Conservation (phyloP, 352 stramenopile species). For the Detonula confervacea region DNA sequence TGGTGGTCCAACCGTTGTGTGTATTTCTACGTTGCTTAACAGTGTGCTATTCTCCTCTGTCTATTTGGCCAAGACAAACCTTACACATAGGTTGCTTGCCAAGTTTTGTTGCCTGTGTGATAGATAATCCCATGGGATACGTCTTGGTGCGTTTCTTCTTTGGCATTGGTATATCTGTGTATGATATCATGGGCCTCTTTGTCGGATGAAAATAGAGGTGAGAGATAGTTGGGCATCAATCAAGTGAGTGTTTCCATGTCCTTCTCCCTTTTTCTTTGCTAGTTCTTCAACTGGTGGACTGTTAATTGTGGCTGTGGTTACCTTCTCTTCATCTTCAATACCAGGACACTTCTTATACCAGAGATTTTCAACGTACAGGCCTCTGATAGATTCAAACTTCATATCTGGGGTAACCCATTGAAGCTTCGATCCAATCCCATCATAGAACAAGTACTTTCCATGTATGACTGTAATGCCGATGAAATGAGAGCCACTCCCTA, state of each 20-base stretch:
- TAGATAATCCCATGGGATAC: background rate
- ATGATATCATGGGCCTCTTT: background rate
- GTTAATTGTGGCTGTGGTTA: too few relatives aligned
- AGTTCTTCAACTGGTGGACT: too few relatives aligned
- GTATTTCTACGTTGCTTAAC: background rate
- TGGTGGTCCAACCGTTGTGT: background rate
- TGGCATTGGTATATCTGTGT: background rate
- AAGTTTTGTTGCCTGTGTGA: background rate
- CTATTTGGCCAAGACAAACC: background rate
- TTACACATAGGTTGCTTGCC: background rate
- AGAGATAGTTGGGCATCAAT: too few relatives aligned
- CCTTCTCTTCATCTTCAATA: too few relatives aligned
- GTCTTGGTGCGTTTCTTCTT: background rate
- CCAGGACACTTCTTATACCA: too few relatives aligned
- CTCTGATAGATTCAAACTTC: background rate
- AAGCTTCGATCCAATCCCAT: background rate
- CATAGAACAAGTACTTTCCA: constrained; percentile 7
- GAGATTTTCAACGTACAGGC: background rate
- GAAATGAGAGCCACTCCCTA: background rate
- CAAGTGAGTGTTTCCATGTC: too few relatives aligned
- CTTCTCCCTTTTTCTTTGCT: too few relatives aligned
- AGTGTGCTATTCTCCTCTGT: background rate
- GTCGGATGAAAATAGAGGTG: too few relatives aligned
- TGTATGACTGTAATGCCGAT: background rate
- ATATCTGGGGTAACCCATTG: background rate